A percentile compares a stretch with the other conserved stretches of the same genome.
phyloP scores from a whole-genome alignment of 2,329 filamentous ascomycete species.

The Hymenoscyphus linearis region DNA sequence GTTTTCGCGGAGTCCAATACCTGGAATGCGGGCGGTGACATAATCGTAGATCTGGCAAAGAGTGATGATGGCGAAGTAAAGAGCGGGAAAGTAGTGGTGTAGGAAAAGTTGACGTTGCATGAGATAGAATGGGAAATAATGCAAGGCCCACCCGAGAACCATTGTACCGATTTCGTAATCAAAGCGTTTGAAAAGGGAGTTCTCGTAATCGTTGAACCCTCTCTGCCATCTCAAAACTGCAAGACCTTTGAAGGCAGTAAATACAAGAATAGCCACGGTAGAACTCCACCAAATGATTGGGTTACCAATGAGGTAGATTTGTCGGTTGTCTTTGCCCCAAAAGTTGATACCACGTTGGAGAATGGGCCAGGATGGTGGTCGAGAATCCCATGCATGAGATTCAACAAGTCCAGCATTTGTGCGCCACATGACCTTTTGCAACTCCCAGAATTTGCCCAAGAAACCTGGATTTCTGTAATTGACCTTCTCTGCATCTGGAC shows the following conservation, averaged over 20 bases:
- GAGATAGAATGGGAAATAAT: constrained; percentile 98
- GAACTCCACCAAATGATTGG: constrained; percentile 92
- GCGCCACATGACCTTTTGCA: constrained; percentile 98
- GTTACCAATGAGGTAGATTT: constrained; percentile 95
- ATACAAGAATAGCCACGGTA: constrained; percentile 70
- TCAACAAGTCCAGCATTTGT: constrained; percentile 96
- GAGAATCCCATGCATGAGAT: constrained; percentile 96
- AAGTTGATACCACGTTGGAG: constrained; percentile 96
- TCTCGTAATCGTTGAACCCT: constrained; percentile 79
- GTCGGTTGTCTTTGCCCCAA: constrained; percentile 90
- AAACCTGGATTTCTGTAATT: constrained; percentile 95
- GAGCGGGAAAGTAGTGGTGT: constrained; percentile 95
- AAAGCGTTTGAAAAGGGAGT: constrained; percentile 85
- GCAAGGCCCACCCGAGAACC: constrained; percentile 90
- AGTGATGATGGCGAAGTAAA: constrained; percentile 90
- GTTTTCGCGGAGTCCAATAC: constrained; percentile 61
- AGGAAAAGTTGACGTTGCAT: constrained; percentile 98
- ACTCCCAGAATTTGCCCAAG: constrained; percentile 95
- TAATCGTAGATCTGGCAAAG: constrained; percentile 90
- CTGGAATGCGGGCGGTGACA: constrained; percentile 64
- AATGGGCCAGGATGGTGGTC: constrained; percentile 87
- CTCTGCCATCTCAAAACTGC: constrained; percentile 92
- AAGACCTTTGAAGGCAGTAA: constrained; percentile 79
- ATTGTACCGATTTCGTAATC: constrained; percentile 93
- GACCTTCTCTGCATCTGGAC: constrained; percentile 77